Conservation (phyloP, 2,329 filamentous ascomycete species). For the Aureobasidium musti region DNA sequence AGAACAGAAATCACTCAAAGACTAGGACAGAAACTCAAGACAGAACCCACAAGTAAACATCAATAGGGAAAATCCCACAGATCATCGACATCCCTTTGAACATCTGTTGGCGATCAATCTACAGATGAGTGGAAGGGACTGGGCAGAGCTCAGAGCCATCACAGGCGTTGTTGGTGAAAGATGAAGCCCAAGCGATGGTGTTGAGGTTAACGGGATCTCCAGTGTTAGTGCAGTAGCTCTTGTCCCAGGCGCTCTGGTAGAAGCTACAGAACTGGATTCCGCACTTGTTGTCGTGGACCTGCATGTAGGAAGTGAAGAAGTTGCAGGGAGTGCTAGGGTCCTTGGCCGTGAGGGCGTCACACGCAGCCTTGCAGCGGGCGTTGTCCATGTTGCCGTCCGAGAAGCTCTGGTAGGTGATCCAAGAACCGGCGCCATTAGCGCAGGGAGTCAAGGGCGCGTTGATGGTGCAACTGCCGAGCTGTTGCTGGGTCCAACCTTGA, state of each 20-base stretch:
- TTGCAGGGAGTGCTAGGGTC: slow-evolving; percentile 28
- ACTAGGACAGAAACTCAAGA: too few species aligned
- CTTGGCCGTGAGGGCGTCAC: slow-evolving; percentile 5
- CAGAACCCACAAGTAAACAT: too few species aligned
- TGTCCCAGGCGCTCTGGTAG: slow-evolving; percentile 34
- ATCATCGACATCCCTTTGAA: too few species aligned
- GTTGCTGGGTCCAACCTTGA: background rate
- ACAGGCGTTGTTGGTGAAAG: background rate
- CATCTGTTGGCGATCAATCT: too few species aligned
- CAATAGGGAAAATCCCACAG: too few species aligned
- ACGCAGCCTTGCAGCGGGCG: slow-evolving; percentile 24
- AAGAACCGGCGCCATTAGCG: too few species aligned
- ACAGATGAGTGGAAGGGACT: too few species aligned
- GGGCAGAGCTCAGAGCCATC: background rate
- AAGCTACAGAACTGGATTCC: slow-evolving; percentile 43
- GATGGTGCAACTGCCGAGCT: background rate
- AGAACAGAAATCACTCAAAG: too few species aligned
- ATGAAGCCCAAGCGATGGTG: background rate
- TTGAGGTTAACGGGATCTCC: background rate
- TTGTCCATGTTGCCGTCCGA: slow-evolving; percentile 24
- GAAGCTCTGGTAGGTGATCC: too few species aligned
- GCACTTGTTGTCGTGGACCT: slow-evolving; percentile 40
- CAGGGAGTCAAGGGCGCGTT: too few species aligned
- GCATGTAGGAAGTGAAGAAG: slow-evolving; percentile 42
- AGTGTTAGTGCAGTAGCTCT: background rate